Evolutionary conservation across 345 rosid species (phyloP), one percentile per base, ranked within the genome.

Genomic region (Brassica carinata): DNA sequence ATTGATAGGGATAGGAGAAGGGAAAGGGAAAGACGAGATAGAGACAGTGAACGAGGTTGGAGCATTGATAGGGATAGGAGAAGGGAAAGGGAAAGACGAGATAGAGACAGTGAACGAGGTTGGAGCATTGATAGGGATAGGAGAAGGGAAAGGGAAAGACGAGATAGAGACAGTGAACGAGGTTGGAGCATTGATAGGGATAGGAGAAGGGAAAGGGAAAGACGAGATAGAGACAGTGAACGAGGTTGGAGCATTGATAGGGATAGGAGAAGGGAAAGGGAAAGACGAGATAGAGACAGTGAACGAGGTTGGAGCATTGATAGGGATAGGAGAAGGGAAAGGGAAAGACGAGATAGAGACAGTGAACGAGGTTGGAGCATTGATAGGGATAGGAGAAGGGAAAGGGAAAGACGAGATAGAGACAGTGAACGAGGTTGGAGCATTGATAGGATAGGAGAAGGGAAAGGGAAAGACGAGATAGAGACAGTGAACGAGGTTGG

Each of bases 101-200:
- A 51, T 48, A 83, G 75, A 58, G 79, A 83, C 65, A 85, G 84
- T 63, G 83, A 58, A 66, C 81, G 81, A 83, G 86, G 74, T 57
- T n/a, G n/a, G n/a, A n/a, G n/a, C n/a, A n/a, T n/a, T n/a, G n/a
- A n/a, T n/a, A n/a, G n/a, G n/a, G n/a, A n/a, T n/a, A n/a, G n/a
- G n/a, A n/a, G n/a, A n/a, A 70, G 87, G 72, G 92, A 88, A 36
- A 84, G 85, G 81, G 73, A 64, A 73, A 40, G 63, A 53, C 62
- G 78, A 23, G 83, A 51, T 34, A 82, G 73, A 51, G 77, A 82
- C 40, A 85, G 81, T 59, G 84, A 63, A 64, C 79, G 80, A 82
- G 85, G 77, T 59, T 79, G 87, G 83, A 84, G 84, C 83, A 72
- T 64, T 79, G 89, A 85, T 64, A 77, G 76, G 74, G 86, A 83